A percentile compares a stretch with the other conserved stretches of the same genome.
phyloP scores from a whole-genome alignment of 2,329 filamentous ascomycete species.

The Stagonosporopsis vannaccii region DNA sequence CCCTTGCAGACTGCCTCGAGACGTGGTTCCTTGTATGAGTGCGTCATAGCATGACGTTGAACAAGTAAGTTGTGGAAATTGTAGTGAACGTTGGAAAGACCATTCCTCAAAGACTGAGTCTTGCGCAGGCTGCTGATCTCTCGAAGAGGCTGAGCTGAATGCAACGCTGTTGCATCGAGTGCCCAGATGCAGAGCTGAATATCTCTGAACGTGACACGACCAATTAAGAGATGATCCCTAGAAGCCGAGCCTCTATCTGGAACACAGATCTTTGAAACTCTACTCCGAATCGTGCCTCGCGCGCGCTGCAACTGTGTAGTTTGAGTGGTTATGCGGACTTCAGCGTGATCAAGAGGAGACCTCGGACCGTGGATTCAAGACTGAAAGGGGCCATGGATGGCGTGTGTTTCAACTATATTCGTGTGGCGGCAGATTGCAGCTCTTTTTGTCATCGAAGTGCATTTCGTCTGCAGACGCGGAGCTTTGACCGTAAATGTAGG shows the following conservation, averaged over 20 bases:
- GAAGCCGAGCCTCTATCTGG: neutral
- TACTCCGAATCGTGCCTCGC: neutral
- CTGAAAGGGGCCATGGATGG: neutral
- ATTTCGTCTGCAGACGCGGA: neutral
- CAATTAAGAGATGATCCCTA: neutral
- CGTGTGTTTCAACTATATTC: neutral
- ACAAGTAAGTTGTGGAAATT: neutral
- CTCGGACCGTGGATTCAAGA: neutral
- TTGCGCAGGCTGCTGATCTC: neutral
- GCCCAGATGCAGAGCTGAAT: no score
- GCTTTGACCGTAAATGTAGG: conserved; percentile 12
- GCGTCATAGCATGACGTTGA: neutral
- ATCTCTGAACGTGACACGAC: neutral
- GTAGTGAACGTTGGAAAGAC: neutral
- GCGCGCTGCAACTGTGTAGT: no score
- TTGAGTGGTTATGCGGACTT: neutral
- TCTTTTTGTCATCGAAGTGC: neutral
- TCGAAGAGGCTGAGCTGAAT: neutral
- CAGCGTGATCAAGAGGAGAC: neutral
- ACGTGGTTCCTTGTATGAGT: neutral
- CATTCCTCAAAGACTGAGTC: neutral
- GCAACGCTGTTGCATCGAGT: neutral
- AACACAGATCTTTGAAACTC: neutral
- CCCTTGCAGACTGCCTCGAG: neutral
- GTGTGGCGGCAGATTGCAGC: neutral